phyloP scores from a whole-genome alignment of 805 yeast species.

The Candida dendrica region DNA sequence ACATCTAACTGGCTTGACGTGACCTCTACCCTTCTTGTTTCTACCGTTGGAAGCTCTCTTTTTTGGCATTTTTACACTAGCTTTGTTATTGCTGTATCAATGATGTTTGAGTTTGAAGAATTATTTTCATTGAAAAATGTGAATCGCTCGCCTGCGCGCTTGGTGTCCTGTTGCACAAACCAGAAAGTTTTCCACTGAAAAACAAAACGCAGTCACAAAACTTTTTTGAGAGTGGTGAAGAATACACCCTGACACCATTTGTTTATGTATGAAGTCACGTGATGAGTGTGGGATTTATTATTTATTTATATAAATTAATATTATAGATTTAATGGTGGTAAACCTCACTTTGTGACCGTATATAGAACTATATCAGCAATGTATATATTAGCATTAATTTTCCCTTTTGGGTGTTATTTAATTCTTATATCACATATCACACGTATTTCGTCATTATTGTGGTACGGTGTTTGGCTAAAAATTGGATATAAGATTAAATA shows the following conservation, averaged over 20 bases:
- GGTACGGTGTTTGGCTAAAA: too few species aligned
- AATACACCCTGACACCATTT: neutral
- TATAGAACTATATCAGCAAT: too few species aligned
- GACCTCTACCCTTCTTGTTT: conserved; percentile 99
- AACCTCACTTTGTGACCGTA: too few species aligned
- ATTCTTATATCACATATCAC: too few species aligned
- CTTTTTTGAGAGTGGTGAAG: neutral
- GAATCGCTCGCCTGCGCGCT: neutral
- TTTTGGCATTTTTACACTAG: conserved; percentile 79
- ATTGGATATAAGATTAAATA: too few species aligned
- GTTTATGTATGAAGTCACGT: too few species aligned
- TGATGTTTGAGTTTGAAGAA: neutral
- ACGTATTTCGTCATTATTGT: too few species aligned
- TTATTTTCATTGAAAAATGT: neutral
- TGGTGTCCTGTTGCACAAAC: neutral
- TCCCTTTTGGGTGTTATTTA: too few species aligned
- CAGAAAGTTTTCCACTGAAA: neutral
- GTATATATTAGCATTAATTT: too few species aligned
- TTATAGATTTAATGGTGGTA: too few species aligned
- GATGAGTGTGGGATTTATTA: too few species aligned
- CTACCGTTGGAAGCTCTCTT: conserved; percentile 99
- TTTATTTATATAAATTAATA: too few species aligned
- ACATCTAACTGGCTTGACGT: conserved; percentile 99
- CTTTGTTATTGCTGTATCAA: conserved; percentile 9
- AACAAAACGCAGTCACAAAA: neutral